Percentiles rank a stretch among this genome's conserved stretches.
Conservation (phyloP, 2,329 filamentous ascomycete species). For the Aquanectria penicillioides region DNA sequence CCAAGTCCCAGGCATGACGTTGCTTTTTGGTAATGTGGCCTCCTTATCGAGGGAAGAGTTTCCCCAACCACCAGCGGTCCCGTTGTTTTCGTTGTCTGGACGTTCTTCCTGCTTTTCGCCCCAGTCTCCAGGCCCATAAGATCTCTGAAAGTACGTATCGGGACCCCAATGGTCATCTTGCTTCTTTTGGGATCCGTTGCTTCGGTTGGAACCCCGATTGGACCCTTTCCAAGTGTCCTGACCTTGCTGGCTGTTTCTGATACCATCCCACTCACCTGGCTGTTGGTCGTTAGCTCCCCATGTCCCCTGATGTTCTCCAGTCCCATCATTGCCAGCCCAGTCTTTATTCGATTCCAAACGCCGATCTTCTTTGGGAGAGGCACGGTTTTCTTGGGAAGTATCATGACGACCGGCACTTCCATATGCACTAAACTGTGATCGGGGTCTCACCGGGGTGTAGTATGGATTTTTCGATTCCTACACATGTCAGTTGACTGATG, state of each 20-base stretch:
- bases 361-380: constrained; percentile 18
- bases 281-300: neutral
- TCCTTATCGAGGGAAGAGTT: neutral
- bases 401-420: constrained; percentile 23
- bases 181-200: constrained; percentile 28
- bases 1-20: constrained; percentile 49
- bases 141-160: constrained; percentile 25
- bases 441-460: constrained; percentile 37
- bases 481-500: constrained; percentile 18
- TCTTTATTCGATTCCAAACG: constrained; percentile 18
- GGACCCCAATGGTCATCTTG: constrained; percentile 33
- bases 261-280: neutral
- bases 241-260: constrained; percentile 16
- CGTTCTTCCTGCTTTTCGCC: constrained; percentile 16
- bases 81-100: constrained; percentile 29
- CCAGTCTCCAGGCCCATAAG: neutral
- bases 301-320: constrained; percentile 8
- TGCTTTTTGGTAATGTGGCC: constrained; percentile 26
- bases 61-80: constrained; percentile 21
- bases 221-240: neutral
- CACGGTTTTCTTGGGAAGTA: constrained; percentile 21
- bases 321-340: constrained; percentile 27
- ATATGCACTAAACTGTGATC: constrained; percentile 29
- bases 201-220: constrained; percentile 28
- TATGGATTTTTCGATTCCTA: constrained; percentile 41